Base-by-base conservation (phyloP, 495 filamentous ascomycete genomes). In the Cercophora sp. region DNA sequence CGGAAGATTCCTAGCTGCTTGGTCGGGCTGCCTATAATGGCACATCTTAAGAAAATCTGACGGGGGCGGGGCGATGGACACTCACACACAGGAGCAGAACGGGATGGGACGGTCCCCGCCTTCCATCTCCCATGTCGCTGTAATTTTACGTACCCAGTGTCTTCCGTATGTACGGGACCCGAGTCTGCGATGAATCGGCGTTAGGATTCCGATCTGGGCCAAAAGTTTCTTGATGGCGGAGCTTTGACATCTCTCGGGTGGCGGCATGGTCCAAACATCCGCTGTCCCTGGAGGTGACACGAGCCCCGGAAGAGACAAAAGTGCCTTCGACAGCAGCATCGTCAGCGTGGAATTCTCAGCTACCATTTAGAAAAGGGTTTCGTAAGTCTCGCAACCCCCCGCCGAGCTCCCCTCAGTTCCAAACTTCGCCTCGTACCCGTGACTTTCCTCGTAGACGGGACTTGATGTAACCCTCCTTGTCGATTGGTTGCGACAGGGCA, bases 1-100 rank as follows among this genome's bases (percentile, higher is more conserved):
- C 18, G 35, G 31, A 32, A 19, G 24, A 36, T 44, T 26, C 20
- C 31, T 20, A 47, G 22, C 25, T 25, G 26, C 35, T 39, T n/a
- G 61, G 63, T 58, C 37, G 29, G 48, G 42, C n/a, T n/a, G n/a
- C 34, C 61, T 70, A 72, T 72, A 73, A 20, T 60, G 57, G 70
- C 70, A 69, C 70, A 71, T 73, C 70, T 66, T 73, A 73, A 70
- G 68, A 58, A 68, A 65, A 70, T 70, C 68, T 53, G 59, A 11
- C 32, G 11, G 20, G 1, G 24, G 24, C 46, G 45, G 25, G 19
- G 19, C 26, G 16, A 10, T 22, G 10, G 40, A n/a, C n/a, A n/a
- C n/a, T n/a, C n/a, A n/a, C n/a, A n/a, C 46, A 49, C 46, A 35
- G 2, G 18, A 24, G 16, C 23, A 11, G 25, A 29, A 31, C 5